Evolutionary conservation across 2,329 filamentous ascomycete species (phyloP), one percentile per base, ranked within the genome.

Genomic region (Fusarium drepaniforme): DNA sequence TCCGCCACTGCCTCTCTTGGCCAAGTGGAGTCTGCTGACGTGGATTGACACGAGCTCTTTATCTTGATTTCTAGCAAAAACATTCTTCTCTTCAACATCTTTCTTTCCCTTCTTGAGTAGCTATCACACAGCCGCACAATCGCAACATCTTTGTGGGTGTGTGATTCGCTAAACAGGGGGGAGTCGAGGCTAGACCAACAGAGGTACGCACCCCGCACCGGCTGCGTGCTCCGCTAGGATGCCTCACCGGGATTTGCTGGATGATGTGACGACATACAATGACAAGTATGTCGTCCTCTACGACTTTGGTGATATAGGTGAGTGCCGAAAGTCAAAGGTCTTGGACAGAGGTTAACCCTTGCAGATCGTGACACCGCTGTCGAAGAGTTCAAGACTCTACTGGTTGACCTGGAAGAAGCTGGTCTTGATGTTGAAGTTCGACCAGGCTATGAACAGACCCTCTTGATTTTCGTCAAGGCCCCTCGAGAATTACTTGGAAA

Each of bases 391-490:
- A 80, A 75, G n/a, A 70, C 72, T 6, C 86, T 95, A 4, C 84
- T 93, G 35, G 83, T 88, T 33, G 88, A 90, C 44, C 83, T 95
- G 38, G 87, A 90, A 13, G 86, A 86, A 44, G 90, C 92, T 35
- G 92, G 93, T 12, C 85, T 95, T 67, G 88, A 92, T 64, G 92
- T 90, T 0, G 92, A 94, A 82, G 91, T 94, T n/a, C 89, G 93
- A 72, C 90, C 91, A 71, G 93, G 93, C 23, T 89, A 91, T 67
- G 89, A 90, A n/a, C 86, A 90, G 73, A 91, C 91, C 1, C 84
- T 95, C 12, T 83, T 95, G 13, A 83, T 95, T 65, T 94, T 94
- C 77, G 87, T 91, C 73, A 90, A 90, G 72, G 90, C 90, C 9
- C 90, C 92, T 6, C 87, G 90, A 38, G 86, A 91, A 73, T 86